phyloP scores from a whole-genome alignment of 139 green algal species.

The Mychonastes homosphaera region DNA sequence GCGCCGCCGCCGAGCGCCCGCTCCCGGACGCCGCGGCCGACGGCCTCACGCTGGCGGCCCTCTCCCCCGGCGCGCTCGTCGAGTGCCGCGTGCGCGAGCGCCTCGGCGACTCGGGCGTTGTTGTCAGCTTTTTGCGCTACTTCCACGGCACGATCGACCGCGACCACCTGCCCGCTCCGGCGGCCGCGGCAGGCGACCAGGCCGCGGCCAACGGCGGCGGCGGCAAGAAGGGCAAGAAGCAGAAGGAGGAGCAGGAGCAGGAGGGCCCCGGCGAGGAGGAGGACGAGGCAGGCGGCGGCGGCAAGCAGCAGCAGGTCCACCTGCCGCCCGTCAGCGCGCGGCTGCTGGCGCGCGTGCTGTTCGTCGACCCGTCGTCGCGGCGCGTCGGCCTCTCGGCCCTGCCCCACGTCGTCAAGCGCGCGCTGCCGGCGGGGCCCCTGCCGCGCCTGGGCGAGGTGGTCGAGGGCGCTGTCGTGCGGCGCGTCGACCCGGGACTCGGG shows the following conservation, averaged over 20 bases:
- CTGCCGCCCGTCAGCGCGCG: not conserved
- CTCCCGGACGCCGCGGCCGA: too few species aligned
- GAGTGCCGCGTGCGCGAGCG: constrained; percentile 25
- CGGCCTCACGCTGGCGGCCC: constrained; percentile 20
- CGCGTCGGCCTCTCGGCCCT: constrained; percentile 64
- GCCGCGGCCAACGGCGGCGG: constrained; percentile 9
- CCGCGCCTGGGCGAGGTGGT: constrained; percentile 11
- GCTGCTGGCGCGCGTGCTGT: constrained; percentile 70
- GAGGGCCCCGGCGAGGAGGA: constrained; percentile 12
- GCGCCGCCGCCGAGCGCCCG: too few species aligned
- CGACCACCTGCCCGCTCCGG: constrained; percentile 58
- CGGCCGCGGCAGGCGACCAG: constrained; percentile 10
- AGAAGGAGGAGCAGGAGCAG: constrained; percentile 10
- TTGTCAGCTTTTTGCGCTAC: constrained; percentile 76
- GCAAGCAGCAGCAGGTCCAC: not conserved
- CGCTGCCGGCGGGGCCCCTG: constrained; percentile 15
- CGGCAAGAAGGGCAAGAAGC: constrained; percentile 16
- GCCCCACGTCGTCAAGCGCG: constrained; percentile 51
- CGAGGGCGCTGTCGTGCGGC: constrained; percentile 35
- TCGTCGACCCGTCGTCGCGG: constrained; percentile 64
- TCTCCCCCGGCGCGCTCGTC: constrained; percentile 31
- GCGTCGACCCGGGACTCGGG: constrained; percentile 58
- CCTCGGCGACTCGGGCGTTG: not conserved
- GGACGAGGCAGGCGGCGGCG: not conserved
- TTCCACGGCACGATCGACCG: constrained; percentile 80